Evolutionary conservation across 2,329 filamentous ascomycete genomes (phyloP).

Genomic region (Dactylellina parvicollis): DNA sequence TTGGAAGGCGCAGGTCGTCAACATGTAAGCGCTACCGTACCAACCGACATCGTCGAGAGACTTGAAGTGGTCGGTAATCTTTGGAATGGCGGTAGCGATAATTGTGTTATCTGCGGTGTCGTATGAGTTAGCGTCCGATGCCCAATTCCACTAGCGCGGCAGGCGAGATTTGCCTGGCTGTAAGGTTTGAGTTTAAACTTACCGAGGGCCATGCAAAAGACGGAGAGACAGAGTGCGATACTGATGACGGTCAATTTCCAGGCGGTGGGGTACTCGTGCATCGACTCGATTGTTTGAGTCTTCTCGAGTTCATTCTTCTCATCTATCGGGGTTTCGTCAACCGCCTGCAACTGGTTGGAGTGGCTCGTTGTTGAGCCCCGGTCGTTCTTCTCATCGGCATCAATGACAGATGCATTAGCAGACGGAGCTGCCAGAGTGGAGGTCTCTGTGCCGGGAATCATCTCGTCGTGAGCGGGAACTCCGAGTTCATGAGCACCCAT

Average conservation of each 20-base stretch:
- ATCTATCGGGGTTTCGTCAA: conserved; percentile 42
- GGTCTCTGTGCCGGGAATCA: conserved; percentile 48
- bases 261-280: conserved; percentile 55
- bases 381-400: conserved; percentile 43
- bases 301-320: conserved; percentile 42
- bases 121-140: not conserved
- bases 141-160: not conserved
- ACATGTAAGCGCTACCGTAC: conserved; percentile 72
- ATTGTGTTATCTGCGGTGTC: conserved; percentile 64
- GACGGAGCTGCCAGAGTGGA: conserved; percentile 48
- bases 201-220: conserved; percentile 65
- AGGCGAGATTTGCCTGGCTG: not conserved
- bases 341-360: conserved; percentile 34
- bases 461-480: conserved; percentile 45
- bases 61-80: conserved; percentile 68
- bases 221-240: conserved; percentile 63
- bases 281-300: conserved; percentile 40
- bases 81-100: conserved; percentile 69
- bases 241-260: conserved; percentile 60
- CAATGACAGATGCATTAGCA: conserved; percentile 31
- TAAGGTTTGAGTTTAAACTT: conserved; percentile 10
- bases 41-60: conserved; percentile 71
- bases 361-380: conserved; percentile 46
- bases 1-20: conserved; percentile 65
- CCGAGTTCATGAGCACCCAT: conserved; percentile 39